Percentiles rank a stretch among this genome's conserved stretches.
These are phyloP conservation scores for Pythium oligandrum DNA, from an alignment of 352 stramenopile genomes.

Conservation along the genomic window DNA sequence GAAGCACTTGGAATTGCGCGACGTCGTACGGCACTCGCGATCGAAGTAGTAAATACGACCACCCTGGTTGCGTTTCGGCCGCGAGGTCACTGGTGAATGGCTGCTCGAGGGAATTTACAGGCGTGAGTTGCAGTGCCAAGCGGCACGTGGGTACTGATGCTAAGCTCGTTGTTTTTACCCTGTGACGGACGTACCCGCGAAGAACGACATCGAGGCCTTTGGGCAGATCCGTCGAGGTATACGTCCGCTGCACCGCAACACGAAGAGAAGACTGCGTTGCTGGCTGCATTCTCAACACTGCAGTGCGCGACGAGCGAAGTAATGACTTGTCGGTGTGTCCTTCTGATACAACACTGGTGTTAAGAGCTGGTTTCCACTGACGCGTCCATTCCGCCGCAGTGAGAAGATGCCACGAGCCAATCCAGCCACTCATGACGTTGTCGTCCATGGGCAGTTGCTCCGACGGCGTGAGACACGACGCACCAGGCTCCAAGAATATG, in stretches of 20 bases:
- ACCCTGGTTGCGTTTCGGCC: slow-evolving; percentile 3
- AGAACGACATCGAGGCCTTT: slow-evolving; percentile 28
- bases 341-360: not conserved
- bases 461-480: slow-evolving; percentile 25
- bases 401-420: slow-evolving; percentile 38
- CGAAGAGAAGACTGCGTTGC: too few relatives aligned
- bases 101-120: not conserved
- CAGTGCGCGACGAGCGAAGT: slow-evolving; percentile 27
- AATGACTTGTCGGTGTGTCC: slow-evolving; percentile 28
- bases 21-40: slow-evolving; percentile 32
- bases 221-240: too few relatives aligned
- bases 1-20: slow-evolving; percentile 18
- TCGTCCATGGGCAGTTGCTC: slow-evolving; percentile 17
- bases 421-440: slow-evolving; percentile 40
- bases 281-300: not conserved
- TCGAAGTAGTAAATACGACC: slow-evolving; percentile 7
- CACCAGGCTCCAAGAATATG: slow-evolving; percentile 22
- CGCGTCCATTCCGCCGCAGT: slow-evolving; percentile 23
- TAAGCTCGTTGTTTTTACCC: not conserved
- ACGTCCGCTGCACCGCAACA: slow-evolving; percentile 9
- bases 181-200: slow-evolving; percentile 35
- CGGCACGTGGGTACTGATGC: not conserved
- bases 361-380: slow-evolving; percentile 18
- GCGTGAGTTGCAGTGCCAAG: not conserved
- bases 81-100: too few relatives aligned